Evolutionary conservation across 176 grass and related monocot species (phyloP), one percentile per base, ranked within the genome.

Genomic region (Pontederia paniculata): DNA sequence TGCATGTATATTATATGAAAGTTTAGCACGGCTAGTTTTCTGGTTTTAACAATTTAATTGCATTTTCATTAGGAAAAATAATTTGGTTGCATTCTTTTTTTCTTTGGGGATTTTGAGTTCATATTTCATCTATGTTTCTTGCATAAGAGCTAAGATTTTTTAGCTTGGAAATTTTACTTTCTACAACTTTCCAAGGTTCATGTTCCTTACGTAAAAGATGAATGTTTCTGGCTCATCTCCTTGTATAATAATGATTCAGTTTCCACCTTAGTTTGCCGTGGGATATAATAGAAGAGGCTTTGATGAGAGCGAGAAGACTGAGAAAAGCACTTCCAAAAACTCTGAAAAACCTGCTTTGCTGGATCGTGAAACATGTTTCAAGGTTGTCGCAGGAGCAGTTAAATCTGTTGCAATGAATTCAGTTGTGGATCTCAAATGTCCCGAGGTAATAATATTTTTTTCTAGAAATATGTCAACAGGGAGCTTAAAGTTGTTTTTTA

Each of bases 271-370:
- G 83, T 97, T 97, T 49, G 93, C 93, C 69, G 93, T 91, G 67
- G 86, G 80, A 14, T 91, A 88, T 75, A 91, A 84, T 69, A 81
- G 86, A 79, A 90, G 93, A 81, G 93, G 93, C 53, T 71, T 78
- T 37, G 80, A 84, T 23, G 86, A 88, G 54, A 83, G 22, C n/a
- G 86, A 80, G 51, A 75, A 89, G 57, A 25, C 55, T 10, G 66
- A 77, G 54, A 91, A 87, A 63, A 73, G 51, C n/a, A 72, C 14
- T 37, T 59, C 44, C 21, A 69, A 62, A 63, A 68, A 49, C 60
- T 69, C 62, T 14, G 60, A 47, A 47, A 55, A 81, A 72, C 79
- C 71, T 57, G 47, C 58, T 70, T 80, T 88, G 69, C 74, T 91
- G 86, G 80, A 80, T 63, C 85, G 93, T 50, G 77, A 84, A 23